Evolutionary conservation across 139 green algal genomes (phyloP), one percentile per base, ranked within the genome.

Genomic region (Microglena sp.): DNA sequence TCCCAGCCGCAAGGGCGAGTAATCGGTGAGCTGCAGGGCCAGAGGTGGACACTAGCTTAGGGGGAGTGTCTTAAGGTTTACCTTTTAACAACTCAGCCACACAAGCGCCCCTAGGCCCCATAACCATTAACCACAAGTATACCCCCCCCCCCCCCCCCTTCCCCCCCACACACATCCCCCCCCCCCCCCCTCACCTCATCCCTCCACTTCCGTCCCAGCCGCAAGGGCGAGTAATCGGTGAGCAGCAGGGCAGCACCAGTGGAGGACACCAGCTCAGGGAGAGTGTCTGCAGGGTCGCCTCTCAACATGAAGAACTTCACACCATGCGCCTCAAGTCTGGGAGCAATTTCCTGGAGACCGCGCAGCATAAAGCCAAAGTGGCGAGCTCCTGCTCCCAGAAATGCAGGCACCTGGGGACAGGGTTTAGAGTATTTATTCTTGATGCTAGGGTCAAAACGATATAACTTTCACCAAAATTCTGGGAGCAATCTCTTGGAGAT

Each of bases 321-420:
- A 27, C 50, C 50, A 31, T n/a, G n/a, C n/a, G n/a, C n/a, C n/a
- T n/a, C n/a, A n/a, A n/a, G n/a, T n/a, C n/a, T n/a, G n/a, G n/a
- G n/a, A n/a, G n/a, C n/a, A 73, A 97, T 57, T 65, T 88, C 60
- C 29, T 62, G 56, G 56, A 97, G 77, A 1, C 87, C 91, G 6
- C 85, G 73, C 30, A 97, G 73, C 84, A 96, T 91, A 78, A 97
- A 97, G 31, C 77, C 80, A 69, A 88, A 93, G 68, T 96, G 90
- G 2, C 91, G 75, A 1, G 86, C 82, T n/a, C 90, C 85, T 30
- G 81, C 79, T 29, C 71, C 65, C 22, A 93, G 67, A 77, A 84
- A 94, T 18, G 69, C 78, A 7, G 79, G 75, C 22, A 90, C 79
- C 81, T 90, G 78, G 33, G 24, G 53, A 24, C 40, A 50, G 15